phyloP scores from a whole-genome alignment of 495 filamentous ascomycete species.

The Podospora comata region DNA sequence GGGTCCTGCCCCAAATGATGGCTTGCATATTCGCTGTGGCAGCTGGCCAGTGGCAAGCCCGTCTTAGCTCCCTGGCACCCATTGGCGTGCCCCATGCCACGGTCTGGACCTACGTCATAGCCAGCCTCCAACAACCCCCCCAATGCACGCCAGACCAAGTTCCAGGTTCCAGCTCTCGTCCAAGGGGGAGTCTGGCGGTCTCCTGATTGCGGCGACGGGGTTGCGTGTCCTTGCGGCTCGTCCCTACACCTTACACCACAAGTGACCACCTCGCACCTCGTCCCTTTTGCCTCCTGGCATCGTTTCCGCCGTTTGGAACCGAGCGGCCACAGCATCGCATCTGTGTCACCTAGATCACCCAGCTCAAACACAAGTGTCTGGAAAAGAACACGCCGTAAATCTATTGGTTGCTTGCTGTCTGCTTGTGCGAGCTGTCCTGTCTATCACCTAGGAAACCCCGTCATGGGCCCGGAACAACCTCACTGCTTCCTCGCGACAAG shows the following conservation, averaged over 20 bases:
- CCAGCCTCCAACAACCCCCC: not conserved
- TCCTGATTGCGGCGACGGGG: not conserved
- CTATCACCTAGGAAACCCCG: not conserved
- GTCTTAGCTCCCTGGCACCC: conserved; percentile 1
- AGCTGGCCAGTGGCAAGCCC: conserved; percentile 20
- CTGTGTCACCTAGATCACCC: not conserved
- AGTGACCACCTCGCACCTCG: not conserved
- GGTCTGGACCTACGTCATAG: conserved; percentile 27
- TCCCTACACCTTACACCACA: not conserved
- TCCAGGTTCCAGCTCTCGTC: not conserved
- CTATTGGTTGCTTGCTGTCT: conserved; percentile 13
- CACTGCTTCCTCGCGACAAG: conserved; percentile 22
- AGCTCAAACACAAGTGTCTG: not conserved
- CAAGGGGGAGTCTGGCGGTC: not conserved
- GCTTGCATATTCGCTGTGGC: conserved; percentile 28
- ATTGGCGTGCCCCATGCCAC: not conserved
- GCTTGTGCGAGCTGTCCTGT: not conserved
- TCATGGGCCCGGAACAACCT: not conserved
- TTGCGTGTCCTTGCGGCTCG: not conserved
- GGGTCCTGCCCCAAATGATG: conserved; percentile 35
- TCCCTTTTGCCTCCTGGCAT: not conserved
- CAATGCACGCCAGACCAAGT: not conserved
- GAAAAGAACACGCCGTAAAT: not conserved
- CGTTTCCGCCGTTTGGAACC: not conserved
- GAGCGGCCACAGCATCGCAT: not conserved